Conservation (phyloP, 768 basidiomycete species). For the Tremella fuciformis region DNA sequence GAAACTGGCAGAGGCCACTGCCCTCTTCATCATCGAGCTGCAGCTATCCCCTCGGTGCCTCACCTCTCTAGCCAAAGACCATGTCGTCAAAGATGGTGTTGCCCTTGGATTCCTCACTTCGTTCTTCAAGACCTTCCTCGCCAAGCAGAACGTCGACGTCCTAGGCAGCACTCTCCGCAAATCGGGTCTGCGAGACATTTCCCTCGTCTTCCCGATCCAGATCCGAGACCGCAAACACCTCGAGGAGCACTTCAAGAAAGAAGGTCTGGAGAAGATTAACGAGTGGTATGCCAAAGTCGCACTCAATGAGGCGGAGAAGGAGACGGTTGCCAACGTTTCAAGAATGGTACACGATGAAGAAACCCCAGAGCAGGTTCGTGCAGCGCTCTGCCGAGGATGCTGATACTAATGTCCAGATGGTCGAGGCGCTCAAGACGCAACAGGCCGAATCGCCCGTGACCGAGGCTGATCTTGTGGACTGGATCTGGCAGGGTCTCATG, state of each 20-base stretch:
- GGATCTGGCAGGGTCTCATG: constrained; percentile 92
- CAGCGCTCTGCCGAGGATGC: not conserved
- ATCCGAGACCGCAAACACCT: constrained; percentile 70
- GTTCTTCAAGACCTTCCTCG: constrained; percentile 76
- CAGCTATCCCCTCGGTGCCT: constrained; percentile 75
- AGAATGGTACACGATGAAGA: constrained; percentile 64
- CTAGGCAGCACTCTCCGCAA: constrained; percentile 76
- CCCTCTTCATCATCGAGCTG: constrained; percentile 78
- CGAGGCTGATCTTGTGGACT: constrained; percentile 76
- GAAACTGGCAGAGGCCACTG: constrained; percentile 76
- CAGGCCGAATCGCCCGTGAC: constrained; percentile 79
- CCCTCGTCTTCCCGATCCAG: constrained; percentile 80
- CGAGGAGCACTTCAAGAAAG: constrained; percentile 82
- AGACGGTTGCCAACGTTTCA: constrained; percentile 65
- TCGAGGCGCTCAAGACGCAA: constrained; percentile 66
- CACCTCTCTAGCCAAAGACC: constrained; percentile 81
- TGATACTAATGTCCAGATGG: constrained; percentile 61
- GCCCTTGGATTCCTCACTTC: constrained; percentile 71
- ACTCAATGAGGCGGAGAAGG: constrained; percentile 74
- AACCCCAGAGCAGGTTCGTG: constrained; percentile 64
- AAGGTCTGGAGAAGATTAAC: constrained; percentile 72
- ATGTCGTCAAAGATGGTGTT: constrained; percentile 90
- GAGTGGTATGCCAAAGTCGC: constrained; percentile 96
- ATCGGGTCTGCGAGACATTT: constrained; percentile 73
- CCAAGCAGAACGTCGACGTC: constrained; percentile 83